Evolutionary conservation across 2,329 filamentous ascomycete genomes (phyloP), one percentile per base, ranked within the genome.

Genomic region (Pseudonectria buxi): DNA sequence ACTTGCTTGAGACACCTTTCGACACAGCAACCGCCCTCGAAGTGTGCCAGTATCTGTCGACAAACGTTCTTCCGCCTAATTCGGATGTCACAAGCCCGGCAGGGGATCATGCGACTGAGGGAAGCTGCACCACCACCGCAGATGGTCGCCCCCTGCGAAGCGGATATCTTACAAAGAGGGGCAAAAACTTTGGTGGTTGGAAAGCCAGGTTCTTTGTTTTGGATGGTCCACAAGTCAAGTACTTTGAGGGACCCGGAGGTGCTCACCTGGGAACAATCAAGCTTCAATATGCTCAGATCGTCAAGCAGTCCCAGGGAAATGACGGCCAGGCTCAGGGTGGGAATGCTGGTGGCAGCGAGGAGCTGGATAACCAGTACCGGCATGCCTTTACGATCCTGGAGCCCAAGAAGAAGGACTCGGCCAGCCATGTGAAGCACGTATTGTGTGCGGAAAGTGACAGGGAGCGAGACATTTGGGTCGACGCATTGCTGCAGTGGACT

Each of bases 121-220:
- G 38, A 3, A 57, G 44, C 22, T 43, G 62, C 58, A 28, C 58
- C 55, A 35, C 57, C 53, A 64, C 67, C 4, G 76, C 77, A 6
- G 77, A 81, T 49, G 78, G 79, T 4, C 77, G 80, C 32, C 78
- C 83, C 7, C 72, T 81, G 40, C 87, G 86, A 54, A 89, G 81
- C 55, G 92, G 92, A 7, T 98, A 96, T 59, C 67, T 98, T 32
- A 96, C 92, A 2, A 98, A 98, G 67, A 78, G 86, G 49, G 92
- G 92, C 32, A 98, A 98, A 70, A 96, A 96, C 54, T 98, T 98
- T 64, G 92, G 92, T 33, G 92, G 92, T 32, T 98, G 92, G 92
- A 98, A 98, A 63, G 89, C 88, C 10, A 66, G 77, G 24, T 80
- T 77, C 53, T 81, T 81, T 51, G 63, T 77, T 14, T 65, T 78